Evolutionary conservation across 2,329 filamentous ascomycete species (phyloP), one percentile per base, ranked within the genome.

Genomic region (Berkeleyomyces rouxiae): DNA sequence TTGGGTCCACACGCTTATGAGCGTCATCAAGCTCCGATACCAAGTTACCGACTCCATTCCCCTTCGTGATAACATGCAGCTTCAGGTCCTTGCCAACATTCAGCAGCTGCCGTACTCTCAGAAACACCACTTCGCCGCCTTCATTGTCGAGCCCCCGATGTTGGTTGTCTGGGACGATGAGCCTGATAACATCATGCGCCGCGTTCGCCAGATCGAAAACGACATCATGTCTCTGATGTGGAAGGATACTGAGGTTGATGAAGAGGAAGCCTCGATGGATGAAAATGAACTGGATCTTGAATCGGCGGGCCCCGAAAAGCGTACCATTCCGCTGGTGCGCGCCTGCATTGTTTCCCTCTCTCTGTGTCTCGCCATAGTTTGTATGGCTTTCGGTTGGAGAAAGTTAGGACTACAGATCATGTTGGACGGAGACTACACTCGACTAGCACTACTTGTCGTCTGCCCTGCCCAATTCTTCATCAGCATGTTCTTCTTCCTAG

Each of bases 91-190:
- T 31, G 78, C 78, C 1, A 78, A 77, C 58, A 78, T 86, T 63
- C 73, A 74, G 2, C 77, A 80, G 58, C 73, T 87, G 3, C 79
- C 81, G 0, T 71, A 75, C 33, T 85, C 82, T 67, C 78, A 84
- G 68, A 83, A 84, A 69, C 81, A 84, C 71, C 82, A 85, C 65
- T 84, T 83, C 68, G 82, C 80, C n/a, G 82, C 82, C 7, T 85
- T 85, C 69, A 79, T 85, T 60, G 75, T 78, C 64, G 80, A 83
- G 66, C 73, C 76, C n/a, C 74, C 75, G 51, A 74, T 83, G 46
- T 70, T 85, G n/a, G 74, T 84, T 4, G 80, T 84, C 33, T 85
- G 82, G 82, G 82, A 83, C 51, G 82, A 85, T 66, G 77, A 83
- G 47, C 79, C 82, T 11, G 76, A 78, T 66, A 76, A 79, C 63